Base-by-base conservation (phyloP, 2,329 filamentous ascomycete species). In the Paraphaeosphaeria sporulosa region DNA sequence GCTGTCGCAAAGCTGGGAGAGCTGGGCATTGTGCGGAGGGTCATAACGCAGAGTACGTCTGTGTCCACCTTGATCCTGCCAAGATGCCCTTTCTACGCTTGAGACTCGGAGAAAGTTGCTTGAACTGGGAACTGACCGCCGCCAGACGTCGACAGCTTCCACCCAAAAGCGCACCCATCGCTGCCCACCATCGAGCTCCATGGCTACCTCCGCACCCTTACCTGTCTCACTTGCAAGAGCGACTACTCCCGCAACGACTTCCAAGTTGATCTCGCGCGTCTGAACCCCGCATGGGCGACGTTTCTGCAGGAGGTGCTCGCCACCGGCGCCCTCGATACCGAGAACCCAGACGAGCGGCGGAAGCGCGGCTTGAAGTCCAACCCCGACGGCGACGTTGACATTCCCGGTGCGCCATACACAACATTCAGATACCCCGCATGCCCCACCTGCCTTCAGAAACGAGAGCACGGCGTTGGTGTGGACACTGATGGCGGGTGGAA, bases 381-480 rank as follows among this genome's bases (percentile, higher is more conserved):
- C 69, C 94, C 95, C 0, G 95, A 99, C 71, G 95, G 95, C 52
- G 95, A 99, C 72, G 92, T 97, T 27, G 94, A 98, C 71, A 79
- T 98, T 21, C 92, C 93, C 0, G 88, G 90, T 54, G 93, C 93
- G 1, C 91, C 93, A 0, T 98, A 98, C 76, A 90, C 88, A 15
- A 94, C 90, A 0, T 98, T 98, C 74, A 84, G 93, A 67, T 98
- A 98, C 71, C 95, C 95, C 0, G 86, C 94, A 0, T 98, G 95
- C 77, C 93, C 93, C 0, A 87, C 82, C 49, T 98, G 95, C 76
- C 80, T 96, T 46, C 80, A 83, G 25, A 82, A 84, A 13, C 90
- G 91, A 86, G 90, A 8, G 64, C 89, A 65, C 73, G 23, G 77
- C 27, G 89, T 97, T 1, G 83, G 90, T 63, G 86, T 91, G 13